Evolutionary conservation across 2,329 filamentous ascomycete genomes (phyloP), one percentile per base, ranked within the genome.

Genomic region (Aspergillus sp.): DNA sequence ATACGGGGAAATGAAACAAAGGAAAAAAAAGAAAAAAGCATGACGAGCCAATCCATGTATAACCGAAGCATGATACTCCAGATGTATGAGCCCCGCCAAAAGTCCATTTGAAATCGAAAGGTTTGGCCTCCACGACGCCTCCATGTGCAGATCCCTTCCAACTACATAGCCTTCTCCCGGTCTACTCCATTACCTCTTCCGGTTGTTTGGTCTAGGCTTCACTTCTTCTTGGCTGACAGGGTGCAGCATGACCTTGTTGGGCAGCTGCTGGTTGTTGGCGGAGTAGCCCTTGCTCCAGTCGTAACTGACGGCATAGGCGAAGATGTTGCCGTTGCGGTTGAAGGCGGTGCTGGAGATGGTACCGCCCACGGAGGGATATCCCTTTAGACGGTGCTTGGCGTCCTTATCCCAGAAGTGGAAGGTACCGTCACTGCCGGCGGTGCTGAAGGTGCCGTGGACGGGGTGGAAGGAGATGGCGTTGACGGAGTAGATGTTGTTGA

Each of bases 391-490:
- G 78, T 95, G 90, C 79, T 95, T 95, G 61, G 91, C 91, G 71
- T 94, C 90, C 80, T 93, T 93, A 71, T 99, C 95, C 84, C 84
- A 86, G 75, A 85, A 83, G 69, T 79, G 73, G 70, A 98, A 99
- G 0, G 95, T 97, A 57, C 95, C 95, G 77, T 99, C 95, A 36
- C 89, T 90, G 58, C 95, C 95, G 51, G 95, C 92, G 2, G 95
- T 99, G 79, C 90, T 96, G 81, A 99, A 99, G n/a, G 95, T 99
- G 71, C 95, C 95, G 77, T 97, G 93, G 11, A 90, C 84, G 1
- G 95, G 95, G 80, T 99, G 95, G 87, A 98, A 98, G 23, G 91
- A 96, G 77, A 99, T 99, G 68, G 92, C 90, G 80, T 99, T 99
- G 73, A 99, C 92, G 1, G 92, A 89, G 82, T 93, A 95, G 69